These are phyloP conservation scores for Mucor sp. DNA, from an alignment of 371 early-diverging fungal genomes.

Conservation along the genomic window DNA sequence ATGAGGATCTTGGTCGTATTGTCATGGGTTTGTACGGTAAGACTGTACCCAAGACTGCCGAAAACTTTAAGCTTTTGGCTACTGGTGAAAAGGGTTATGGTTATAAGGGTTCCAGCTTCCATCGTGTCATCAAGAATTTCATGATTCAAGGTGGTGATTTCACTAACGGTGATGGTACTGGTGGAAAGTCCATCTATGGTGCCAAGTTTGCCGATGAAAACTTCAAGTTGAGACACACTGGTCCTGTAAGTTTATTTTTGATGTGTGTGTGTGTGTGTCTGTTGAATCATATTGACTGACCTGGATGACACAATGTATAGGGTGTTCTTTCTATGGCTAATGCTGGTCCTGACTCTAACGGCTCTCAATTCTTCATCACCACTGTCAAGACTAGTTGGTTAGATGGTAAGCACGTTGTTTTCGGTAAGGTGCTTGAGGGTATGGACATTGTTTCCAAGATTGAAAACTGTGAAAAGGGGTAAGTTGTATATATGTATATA, in stretches of 20 bases:
- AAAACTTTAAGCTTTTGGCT: slow-evolving; percentile 91
- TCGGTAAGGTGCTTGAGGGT: slow-evolving; percentile 86
- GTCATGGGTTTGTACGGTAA: slow-evolving; percentile 82
- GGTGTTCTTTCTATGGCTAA: slow-evolving; percentile 96
- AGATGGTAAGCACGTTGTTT: slow-evolving; percentile 90
- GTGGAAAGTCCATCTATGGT: slow-evolving; percentile 94
- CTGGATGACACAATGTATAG: slow-evolving; percentile 20
- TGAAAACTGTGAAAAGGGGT: slow-evolving; percentile 44
- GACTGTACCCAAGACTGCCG: slow-evolving; percentile 79
- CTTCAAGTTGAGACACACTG: slow-evolving; percentile 85
- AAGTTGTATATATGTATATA: too few relatives aligned
- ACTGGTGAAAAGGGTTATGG: slow-evolving; percentile 79
- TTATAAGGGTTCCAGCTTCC: slow-evolving; percentile 88
- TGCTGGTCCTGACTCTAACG: slow-evolving; percentile 93
- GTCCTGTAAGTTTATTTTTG: slow-evolving; percentile 52
- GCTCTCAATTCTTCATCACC: slow-evolving; percentile 98
- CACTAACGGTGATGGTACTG: slow-evolving; percentile 87
- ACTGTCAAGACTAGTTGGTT: slow-evolving; percentile 79
- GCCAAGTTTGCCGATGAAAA: slow-evolving; percentile 95
- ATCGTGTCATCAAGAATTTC: slow-evolving; percentile 89
- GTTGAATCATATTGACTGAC: slow-evolving; percentile 14
- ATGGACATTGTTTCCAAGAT: slow-evolving; percentile 72
- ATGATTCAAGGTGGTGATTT: slow-evolving; percentile 90
- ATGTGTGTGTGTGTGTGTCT: not conserved
- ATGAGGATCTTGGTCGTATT: slow-evolving; percentile 79